Evolutionary conservation across 2,329 filamentous ascomycete species (phyloP), one percentile per base, ranked within the genome.

Genomic region (Fusarium tanahbumbuense): DNA sequence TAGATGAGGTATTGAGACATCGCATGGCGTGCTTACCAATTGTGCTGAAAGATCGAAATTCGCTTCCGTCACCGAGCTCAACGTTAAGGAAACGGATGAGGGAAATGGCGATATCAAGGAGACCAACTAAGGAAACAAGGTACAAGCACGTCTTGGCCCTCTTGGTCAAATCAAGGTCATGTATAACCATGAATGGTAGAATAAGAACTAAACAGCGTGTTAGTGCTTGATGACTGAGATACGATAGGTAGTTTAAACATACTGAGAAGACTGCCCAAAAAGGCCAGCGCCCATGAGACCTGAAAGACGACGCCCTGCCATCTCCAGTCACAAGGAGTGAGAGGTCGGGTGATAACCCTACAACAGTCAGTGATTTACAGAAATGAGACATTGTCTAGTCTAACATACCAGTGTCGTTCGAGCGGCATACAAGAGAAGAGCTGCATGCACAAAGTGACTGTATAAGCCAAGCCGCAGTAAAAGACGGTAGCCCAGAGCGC

Each of bases 341-440:
- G 25, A 1, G 56, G 56, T 5, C 67, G 50, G 4, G 56, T 48
- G 4, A 70, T 67, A 3, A 70, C 48, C 67, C 66, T 68, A 10
- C 1, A 2, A 8, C 11, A 4, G 11, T 68, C 3, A 70, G 42
- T 6, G 20, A n/a, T 4, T 18, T 2, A 1, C 9, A 7, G 4
- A 9, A 4, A 10, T 23, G 18, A 37, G 52, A 67, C 34, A 50
- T 50, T 13, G 4, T n/a, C 7, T 15, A 16, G 2, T 15, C 10
- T 4, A 15, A 56, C 60, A 41, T 64, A 70, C 67, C 67, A 70
- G 15, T 70, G 54, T 15, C 54, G 52, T 13, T 71, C 67, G 8
- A 71, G 45, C 3, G 68, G 68, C 64, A 68, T 53, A 25, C 68
- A 70, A 23, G 68, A 68, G 25, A 70, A 63, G 10, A 70, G 55